Conservation (phyloP, 2,329 filamentous ascomycete species). For the Coleophoma eucalyptorum region DNA sequence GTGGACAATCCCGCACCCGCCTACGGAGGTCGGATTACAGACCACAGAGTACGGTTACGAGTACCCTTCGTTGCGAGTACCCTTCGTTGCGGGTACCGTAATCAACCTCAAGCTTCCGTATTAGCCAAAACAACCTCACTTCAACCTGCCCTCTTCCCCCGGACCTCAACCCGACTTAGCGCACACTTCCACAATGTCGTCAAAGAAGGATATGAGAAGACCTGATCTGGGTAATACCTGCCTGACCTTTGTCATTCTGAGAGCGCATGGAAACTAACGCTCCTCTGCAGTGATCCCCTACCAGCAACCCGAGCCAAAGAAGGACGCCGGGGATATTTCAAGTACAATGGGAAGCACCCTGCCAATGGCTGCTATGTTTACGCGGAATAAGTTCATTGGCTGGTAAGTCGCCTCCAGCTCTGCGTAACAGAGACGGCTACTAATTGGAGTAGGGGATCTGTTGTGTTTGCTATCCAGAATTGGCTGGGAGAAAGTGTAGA, state of each 20-base stretch:
- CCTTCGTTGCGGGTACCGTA: too few relatives aligned
- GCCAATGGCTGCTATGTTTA: conserved; percentile 96
- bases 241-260: too few relatives aligned
- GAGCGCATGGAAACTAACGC: conserved; percentile 2
- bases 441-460: conserved; percentile 54
- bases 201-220: conserved; percentile 73
- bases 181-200: conserved; percentile 45
- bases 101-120: too few relatives aligned
- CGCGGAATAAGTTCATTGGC: conserved; percentile 76
- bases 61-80: too few relatives aligned
- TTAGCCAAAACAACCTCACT: background rate
- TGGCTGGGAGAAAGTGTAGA: conserved; percentile 76
- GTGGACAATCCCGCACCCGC: too few relatives aligned
- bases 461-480: conserved; percentile 70
- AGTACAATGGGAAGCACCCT: conserved; percentile 73
- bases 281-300: conserved; percentile 75
- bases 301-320: conserved; percentile 67
- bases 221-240: conserved; percentile 59
- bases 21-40: too few relatives aligned
- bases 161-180: background rate
- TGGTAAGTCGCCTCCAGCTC: conserved; percentile 41
- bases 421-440: background rate
- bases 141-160: background rate
- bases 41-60: too few relatives aligned
- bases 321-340: conserved; percentile 63